Percentiles rank a stretch among this genome's conserved stretches.
Evolutionary conservation across 1,284 basidiomycete species (phyloP).

Genomic region (Ganoderma sp.): DNA sequence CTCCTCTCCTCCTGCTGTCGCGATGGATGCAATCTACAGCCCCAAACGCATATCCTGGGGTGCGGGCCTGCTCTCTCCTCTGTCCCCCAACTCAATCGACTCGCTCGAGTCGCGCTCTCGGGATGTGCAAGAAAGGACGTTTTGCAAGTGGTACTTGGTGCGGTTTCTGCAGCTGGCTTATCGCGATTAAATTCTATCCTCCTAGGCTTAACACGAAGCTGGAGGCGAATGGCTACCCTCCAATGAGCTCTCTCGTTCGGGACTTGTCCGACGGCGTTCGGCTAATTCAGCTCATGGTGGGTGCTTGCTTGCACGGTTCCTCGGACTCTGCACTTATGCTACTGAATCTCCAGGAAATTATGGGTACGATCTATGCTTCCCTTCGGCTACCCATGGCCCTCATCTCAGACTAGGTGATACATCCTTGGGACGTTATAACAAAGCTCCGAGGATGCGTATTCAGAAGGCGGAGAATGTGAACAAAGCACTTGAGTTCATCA

Average conservation of each 20-base stretch:
- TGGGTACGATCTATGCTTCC: constrained; percentile 61
- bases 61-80: constrained; percentile 27
- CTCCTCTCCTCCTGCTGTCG: background rate
- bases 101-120: constrained; percentile 67
- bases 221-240: constrained; percentile 81
- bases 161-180: constrained; percentile 13
- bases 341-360: constrained; percentile 75
- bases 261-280: constrained; percentile 96
- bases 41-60: constrained; percentile 28
- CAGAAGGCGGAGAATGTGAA: constrained; percentile 99
- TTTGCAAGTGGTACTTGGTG: constrained; percentile 80
- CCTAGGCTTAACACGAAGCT: constrained; percentile 93
- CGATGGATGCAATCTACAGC: constrained; percentile 23
- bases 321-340: background rate
- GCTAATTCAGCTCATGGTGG: constrained; percentile 90
- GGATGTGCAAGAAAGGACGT: constrained; percentile 77
- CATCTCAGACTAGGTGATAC: constrained; percentile 69
- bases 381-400: constrained; percentile 9
- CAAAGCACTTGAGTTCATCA: constrained; percentile 95
- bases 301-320: constrained; percentile 32
- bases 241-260: constrained; percentile 89
- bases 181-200: background rate
- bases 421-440: constrained; percentile 91
- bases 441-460: constrained; percentile 87
- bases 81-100: constrained; percentile 47